Evolutionary conservation across 2,329 filamentous ascomycete genomes (phyloP), one percentile per base, ranked within the genome.

Genomic region (Verticillium albo-atrum): DNA sequence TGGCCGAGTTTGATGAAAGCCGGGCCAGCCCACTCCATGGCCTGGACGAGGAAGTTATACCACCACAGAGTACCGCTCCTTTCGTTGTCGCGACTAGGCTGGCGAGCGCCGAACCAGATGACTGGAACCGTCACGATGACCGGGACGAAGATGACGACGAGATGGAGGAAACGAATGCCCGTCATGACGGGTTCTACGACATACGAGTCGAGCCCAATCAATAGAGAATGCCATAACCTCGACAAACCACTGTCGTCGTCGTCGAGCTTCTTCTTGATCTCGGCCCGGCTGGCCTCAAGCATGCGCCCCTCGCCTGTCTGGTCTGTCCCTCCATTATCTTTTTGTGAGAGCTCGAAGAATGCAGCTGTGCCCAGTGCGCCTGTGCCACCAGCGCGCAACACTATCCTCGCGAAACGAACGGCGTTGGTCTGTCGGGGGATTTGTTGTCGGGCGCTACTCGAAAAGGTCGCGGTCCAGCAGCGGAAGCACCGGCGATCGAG

Each of bases 1-100:
- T 99, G 95, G 17, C 95, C 95, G 58, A 99, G 85, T 87, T 99
- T 99, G 77, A 99, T 99, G 70, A 99, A 99, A 0, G 95, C 92
- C 52, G 95, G 93, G 0, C 95, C 95, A 20, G 94, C 92, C 70
- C 88, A 83, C 75, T 99, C 94, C 95, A 99, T 98, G 28, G 89
- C 83, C 60, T 81, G 83, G 10, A 98, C 92, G 42, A 99, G 75
- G 68, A 97, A 95, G 3, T 80, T 80, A 76, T 97, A 99, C 95
- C 95, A 99, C 92, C 91, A 97, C 3, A 98, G 70, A 0, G 93
- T 93, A 1, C 95, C 94, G 6, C 78, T 82, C 63, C 91, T 83
- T 76, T 97, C 91, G 64, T 91, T 86, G 66, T 92, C 88, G 60
- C 82, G 83, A 34, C 86, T 78, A 2, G 82, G 76, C 55, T 85